Percentiles rank a stretch among this genome's conserved stretches.
Conservation (phyloP, 164 flowering plant genomes). For the Cinnamomum micranthum region DNA sequence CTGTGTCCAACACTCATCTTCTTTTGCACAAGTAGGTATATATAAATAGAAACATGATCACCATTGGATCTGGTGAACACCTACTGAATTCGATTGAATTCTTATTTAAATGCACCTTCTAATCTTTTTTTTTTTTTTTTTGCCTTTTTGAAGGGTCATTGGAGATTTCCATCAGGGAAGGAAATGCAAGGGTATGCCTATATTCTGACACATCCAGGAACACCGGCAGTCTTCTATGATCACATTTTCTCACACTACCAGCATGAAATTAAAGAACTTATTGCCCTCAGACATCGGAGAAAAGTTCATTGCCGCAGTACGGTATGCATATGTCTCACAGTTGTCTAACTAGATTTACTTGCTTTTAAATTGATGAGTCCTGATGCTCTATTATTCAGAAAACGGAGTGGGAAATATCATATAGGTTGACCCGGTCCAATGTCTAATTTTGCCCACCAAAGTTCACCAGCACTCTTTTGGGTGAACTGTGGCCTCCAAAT, state of each 20-base stretch:
- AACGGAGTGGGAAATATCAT: background rate
- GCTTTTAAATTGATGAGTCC: background rate
- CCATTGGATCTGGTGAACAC: too few relatives aligned
- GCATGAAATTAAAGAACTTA: slow-evolving; percentile 56
- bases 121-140: background rate
- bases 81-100: background rate
- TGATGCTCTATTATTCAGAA: background rate
- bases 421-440: background rate
- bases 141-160: slow-evolving; percentile 80
- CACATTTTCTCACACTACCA: slow-evolving; percentile 69
- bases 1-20: too few relatives aligned
- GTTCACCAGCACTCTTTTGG: too few relatives aligned
- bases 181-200: slow-evolving; percentile 99
- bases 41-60: too few relatives aligned
- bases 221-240: slow-evolving; percentile 89
- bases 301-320: slow-evolving; percentile 80
- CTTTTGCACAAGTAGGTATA: too few relatives aligned
- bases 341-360: background rate
- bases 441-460: too few relatives aligned
- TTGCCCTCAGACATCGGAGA: slow-evolving; percentile 63
- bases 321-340: slow-evolving; percentile 43
- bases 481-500: too few relatives aligned
- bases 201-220: slow-evolving; percentile 96
- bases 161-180: slow-evolving; percentile 97
- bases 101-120: background rate